Evolutionary conservation across 2,329 filamentous ascomycete genomes (phyloP).

Genomic region (Pseudogymnoascus sp.): DNA sequence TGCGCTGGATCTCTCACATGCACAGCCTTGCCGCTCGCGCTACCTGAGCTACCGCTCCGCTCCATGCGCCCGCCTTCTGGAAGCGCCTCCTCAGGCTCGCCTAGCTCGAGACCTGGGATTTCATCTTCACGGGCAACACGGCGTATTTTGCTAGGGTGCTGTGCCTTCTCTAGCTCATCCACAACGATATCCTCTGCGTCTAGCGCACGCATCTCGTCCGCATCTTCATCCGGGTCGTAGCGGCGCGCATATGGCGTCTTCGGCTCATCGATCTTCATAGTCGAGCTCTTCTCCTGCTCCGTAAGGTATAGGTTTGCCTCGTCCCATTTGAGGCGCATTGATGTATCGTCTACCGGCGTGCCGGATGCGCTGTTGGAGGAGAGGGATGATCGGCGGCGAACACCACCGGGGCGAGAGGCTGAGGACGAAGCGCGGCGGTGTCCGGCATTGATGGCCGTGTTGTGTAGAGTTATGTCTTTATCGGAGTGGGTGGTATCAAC

Average conservation of each 20-base stretch:
- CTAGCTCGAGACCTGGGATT: conserved; percentile 85
- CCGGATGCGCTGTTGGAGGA: conserved; percentile 35
- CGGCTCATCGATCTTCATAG: conserved; percentile 98
- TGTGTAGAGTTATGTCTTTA: conserved; percentile 87
- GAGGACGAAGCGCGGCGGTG: conserved; percentile 80
- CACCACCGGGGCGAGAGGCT: conserved; percentile 49
- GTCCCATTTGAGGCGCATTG: conserved; percentile 89
- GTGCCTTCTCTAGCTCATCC: conserved; percentile 55
- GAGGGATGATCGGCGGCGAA: conserved; percentile 59
- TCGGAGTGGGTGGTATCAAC: conserved; percentile 44
- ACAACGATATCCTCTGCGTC: conserved; percentile 66
- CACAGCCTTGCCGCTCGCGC: conserved; percentile 58
- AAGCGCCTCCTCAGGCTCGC: conserved; percentile 77
- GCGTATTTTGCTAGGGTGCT: conserved; percentile 17
- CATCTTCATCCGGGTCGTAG: conserved; percentile 85
- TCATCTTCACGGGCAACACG: conserved; percentile 54
- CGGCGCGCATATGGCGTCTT: conserved; percentile 94
- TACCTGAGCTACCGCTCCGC: conserved; percentile 30
- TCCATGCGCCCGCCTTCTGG: conserved; percentile 40
- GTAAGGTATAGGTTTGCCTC: conserved; percentile 96
- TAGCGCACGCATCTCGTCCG: conserved; percentile 57
- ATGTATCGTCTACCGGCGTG: conserved; percentile 48
- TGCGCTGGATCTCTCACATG: conserved; percentile 60
- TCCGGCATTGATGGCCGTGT: conserved; percentile 91
- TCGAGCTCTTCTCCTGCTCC: conserved; percentile 88